These are phyloP conservation scores for Geotrichum siamense DNA, from an alignment of 1,139 yeast genomes.

Conservation along the genomic window DNA sequence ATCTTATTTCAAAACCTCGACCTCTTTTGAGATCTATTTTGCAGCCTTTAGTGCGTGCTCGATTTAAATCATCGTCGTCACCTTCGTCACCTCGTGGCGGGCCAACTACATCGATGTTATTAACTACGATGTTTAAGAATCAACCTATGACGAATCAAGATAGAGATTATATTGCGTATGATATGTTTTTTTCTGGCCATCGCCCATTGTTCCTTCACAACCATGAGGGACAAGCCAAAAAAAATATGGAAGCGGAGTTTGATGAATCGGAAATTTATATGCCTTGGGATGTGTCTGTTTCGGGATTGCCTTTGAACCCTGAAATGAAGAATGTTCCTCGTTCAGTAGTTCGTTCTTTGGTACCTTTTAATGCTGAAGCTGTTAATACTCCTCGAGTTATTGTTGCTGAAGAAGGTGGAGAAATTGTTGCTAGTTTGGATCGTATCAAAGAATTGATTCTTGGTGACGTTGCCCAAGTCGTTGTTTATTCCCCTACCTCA, in stretches of 20 bases:
- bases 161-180: conserved; percentile 23
- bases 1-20: neutral
- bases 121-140: conserved; percentile 1
- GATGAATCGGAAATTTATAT: conserved; percentile 15
- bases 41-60: neutral
- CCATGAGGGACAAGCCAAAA: conserved; percentile 8
- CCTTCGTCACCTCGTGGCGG: conserved; percentile 16
- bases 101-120: conserved; percentile 1
- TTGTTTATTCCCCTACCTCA: conserved; percentile 19
- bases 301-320: conserved; percentile 21
- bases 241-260: conserved; percentile 12
- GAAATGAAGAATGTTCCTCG: conserved; percentile 24
- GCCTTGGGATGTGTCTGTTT: conserved; percentile 24
- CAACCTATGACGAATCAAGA: neutral
- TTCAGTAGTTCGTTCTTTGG: conserved; percentile 16
- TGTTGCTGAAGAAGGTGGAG: conserved; percentile 16
- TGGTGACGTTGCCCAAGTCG: conserved; percentile 8
- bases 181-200: conserved; percentile 30
- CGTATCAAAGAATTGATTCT: conserved; percentile 12
- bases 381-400: conserved; percentile 14
- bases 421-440: conserved; percentile 14
- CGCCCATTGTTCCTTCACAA: conserved; percentile 28
- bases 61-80: conserved; percentile 17
- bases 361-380: conserved; percentile 14
- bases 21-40: conserved; percentile 1